These are phyloP conservation scores for Ophiostoma piceae DNA, from an alignment of 2,329 filamentous ascomycete genomes.

Conservation along the genomic window DNA sequence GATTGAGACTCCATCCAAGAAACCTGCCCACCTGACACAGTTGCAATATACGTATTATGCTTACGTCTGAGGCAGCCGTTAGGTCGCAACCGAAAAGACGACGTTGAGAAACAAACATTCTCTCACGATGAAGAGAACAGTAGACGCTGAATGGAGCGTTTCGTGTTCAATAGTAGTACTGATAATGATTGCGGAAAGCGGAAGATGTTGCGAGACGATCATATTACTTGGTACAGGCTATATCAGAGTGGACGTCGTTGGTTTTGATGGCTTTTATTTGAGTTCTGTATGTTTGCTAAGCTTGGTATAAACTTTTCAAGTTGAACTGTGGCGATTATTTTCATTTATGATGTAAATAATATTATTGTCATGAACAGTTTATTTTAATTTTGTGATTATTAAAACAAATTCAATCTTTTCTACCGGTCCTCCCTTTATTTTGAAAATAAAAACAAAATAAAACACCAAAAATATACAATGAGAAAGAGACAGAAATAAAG, in stretches of 20 bases:
- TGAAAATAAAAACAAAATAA: too few relatives aligned
- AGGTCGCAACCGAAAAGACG: conserved; percentile 7
- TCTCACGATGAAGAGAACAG: too few relatives aligned
- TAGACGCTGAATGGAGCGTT: neutral
- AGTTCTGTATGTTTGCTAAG: neutral
- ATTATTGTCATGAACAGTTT: too few relatives aligned
- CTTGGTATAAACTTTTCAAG: neutral
- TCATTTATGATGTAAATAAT: too few relatives aligned
- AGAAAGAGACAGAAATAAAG: too few relatives aligned
- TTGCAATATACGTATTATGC: neutral
- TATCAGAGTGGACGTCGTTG: neutral
- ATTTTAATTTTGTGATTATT: too few relatives aligned
- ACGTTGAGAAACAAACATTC: neutral
- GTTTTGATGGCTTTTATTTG: neutral
- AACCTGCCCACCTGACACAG: conserved; percentile 7
- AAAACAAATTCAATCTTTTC: too few relatives aligned
- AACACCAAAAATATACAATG: too few relatives aligned
- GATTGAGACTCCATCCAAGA: neutral
- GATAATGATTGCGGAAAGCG: neutral
- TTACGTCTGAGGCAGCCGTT: conserved; percentile 12
- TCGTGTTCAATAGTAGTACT: neutral
- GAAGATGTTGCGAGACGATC: conserved; percentile 1
- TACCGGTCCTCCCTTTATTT: too few relatives aligned
- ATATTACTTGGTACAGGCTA: neutral
- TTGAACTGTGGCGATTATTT: neutral